Evolutionary conservation across 2,329 filamentous ascomycete species (phyloP).

Genomic region (Metarhizium guizhouense): DNA sequence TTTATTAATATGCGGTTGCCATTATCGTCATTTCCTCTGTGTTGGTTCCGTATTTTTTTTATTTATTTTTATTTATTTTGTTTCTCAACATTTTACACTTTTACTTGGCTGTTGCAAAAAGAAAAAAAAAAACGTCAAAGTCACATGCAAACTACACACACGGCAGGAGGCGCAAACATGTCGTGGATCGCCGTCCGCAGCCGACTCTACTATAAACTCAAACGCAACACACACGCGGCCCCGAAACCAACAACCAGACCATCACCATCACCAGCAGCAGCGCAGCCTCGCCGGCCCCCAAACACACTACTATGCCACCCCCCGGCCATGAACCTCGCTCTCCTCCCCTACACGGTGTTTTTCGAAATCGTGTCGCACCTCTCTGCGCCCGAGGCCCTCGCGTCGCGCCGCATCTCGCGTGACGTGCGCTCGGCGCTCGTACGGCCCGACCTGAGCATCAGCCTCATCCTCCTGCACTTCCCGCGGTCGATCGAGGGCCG

Average conservation of each 20-base stretch:
- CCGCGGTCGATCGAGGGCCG: constrained; percentile 28
- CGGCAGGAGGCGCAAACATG: neutral
- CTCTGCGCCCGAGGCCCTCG: constrained; percentile 38
- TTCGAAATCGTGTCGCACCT: constrained; percentile 42
- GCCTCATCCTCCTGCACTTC: constrained; percentile 34
- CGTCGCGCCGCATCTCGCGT: constrained; percentile 42
- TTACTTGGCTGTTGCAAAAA: no score
- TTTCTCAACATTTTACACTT: no score
- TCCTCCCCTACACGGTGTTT: constrained; percentile 51
- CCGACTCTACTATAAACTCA: neutral
- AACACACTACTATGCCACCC: neutral
- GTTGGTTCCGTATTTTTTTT: no score
- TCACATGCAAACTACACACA: no score
- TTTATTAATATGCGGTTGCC: no score
- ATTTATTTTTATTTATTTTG: no score
- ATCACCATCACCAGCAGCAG: neutral
- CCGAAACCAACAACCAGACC: no score
- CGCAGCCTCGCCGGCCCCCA: neutral
- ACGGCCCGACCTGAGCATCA: constrained; percentile 34
- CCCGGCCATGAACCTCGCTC: constrained; percentile 26
- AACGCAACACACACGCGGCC: neutral
- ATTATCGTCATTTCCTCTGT: no score
- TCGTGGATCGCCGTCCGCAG: neutral
- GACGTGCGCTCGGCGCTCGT: constrained; percentile 41
- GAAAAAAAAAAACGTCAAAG: no score